Evolutionary conservation across 352 stramenopile genomes (phyloP).

Genomic region (Phytophthora ohioensis): DNA sequence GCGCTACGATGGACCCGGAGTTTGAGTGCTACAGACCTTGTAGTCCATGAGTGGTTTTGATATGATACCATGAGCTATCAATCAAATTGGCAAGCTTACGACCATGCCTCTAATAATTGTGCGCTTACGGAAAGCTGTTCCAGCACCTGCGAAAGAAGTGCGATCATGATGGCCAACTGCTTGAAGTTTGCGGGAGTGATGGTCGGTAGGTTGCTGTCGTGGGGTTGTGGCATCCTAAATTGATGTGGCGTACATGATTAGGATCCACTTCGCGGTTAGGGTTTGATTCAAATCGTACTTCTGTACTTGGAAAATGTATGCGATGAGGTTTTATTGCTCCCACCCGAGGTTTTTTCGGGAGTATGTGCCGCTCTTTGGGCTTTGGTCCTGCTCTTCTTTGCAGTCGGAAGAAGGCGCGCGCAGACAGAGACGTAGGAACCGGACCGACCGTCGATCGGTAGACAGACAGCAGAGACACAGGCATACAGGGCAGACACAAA

Average conservation of each 20-base stretch:
- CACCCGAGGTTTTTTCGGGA: slow-evolving; percentile 33
- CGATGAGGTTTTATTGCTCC: slow-evolving; percentile 25
- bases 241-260: slow-evolving; percentile 25
- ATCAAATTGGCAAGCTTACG: too few relatives aligned
- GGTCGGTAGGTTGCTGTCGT: slow-evolving; percentile 23
- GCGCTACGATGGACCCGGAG: too few relatives aligned
- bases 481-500: slow-evolving; percentile 1
- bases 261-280: slow-evolving; percentile 23
- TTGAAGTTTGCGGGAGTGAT: slow-evolving; percentile 28
- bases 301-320: slow-evolving; percentile 30
- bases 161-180: too few relatives aligned
- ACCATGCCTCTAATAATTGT: too few relatives aligned
- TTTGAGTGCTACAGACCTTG: too few relatives aligned
- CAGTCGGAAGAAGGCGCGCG: slow-evolving; percentile 43
- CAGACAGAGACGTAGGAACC: slow-evolving; percentile 12
- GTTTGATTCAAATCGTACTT: slow-evolving; percentile 22
- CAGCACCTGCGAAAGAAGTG: too few relatives aligned
- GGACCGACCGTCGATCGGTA: slow-evolving; percentile 16
- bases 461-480: slow-evolving; percentile 10
- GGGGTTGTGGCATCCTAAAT: slow-evolving; percentile 18
- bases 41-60: too few relatives aligned
- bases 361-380: slow-evolving; percentile 15
- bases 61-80: too few relatives aligned
- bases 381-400: slow-evolving; percentile 20
- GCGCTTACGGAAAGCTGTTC: too few relatives aligned